Evolutionary conservation across 2,329 filamentous ascomycete genomes (phyloP).

Genomic region (Davidsoniella australis): DNA sequence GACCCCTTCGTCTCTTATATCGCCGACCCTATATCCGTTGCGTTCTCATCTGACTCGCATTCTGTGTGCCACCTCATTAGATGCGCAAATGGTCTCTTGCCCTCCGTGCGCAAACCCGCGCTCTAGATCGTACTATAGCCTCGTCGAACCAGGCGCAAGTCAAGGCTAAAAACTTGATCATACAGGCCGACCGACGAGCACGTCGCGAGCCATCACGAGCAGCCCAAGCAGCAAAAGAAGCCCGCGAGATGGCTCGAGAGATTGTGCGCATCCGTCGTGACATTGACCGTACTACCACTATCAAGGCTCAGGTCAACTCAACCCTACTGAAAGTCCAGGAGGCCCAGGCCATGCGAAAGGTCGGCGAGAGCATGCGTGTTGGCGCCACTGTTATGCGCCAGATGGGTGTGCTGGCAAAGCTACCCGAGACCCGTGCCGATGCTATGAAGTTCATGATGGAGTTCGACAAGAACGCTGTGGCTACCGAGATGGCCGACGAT

Average conservation of each 20-base stretch:
- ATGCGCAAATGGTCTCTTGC: constrained; percentile 89
- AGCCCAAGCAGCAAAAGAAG: constrained; percentile 64
- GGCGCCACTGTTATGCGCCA: constrained; percentile 94
- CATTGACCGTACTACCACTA: constrained; percentile 56
- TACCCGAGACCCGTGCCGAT: constrained; percentile 63
- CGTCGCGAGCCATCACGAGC: constrained; percentile 64
- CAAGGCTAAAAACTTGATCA: constrained; percentile 73
- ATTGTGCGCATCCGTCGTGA: constrained; percentile 70
- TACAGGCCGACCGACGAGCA: constrained; percentile 64
- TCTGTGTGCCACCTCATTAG: constrained; percentile 27
- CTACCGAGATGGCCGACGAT: constrained; percentile 93
- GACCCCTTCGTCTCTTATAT: not conserved
- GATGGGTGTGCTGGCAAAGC: constrained; percentile 66
- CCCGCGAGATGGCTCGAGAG: constrained; percentile 76
- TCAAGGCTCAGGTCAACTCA: constrained; percentile 78
- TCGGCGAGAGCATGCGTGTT: constrained; percentile 76
- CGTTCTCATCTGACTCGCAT: not conserved
- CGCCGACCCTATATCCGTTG: not conserved
- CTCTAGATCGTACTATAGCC: constrained; percentile 82
- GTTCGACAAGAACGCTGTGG: constrained; percentile 85
- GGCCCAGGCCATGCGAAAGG: constrained; percentile 87
- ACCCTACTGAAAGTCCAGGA: constrained; percentile 97
- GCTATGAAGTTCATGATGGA: constrained; percentile 88
- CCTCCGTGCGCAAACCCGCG: constrained; percentile 77
- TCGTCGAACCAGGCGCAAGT: constrained; percentile 61